Conservation (phyloP, 208 protist species). For the Leishmania amazonensis region DNA sequence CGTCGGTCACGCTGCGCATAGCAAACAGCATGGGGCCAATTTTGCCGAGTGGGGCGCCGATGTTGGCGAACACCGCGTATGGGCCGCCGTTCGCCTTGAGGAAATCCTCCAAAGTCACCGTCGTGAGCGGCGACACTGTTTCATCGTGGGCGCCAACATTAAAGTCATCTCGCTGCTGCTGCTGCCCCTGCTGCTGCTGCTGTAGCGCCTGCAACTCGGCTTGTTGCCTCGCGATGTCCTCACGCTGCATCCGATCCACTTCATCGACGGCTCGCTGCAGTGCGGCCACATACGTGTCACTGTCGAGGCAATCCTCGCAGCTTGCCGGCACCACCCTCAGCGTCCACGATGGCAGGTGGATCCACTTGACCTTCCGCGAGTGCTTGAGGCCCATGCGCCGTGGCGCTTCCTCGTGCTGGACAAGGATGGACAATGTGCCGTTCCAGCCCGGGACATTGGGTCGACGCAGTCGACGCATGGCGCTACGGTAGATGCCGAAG, state of each 20-base stretch:
- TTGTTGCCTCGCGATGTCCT: not conserved
- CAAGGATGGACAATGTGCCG: not conserved
- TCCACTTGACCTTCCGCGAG: conserved; percentile 5
- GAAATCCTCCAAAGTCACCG: not conserved
- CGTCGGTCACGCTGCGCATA: conserved; percentile 26
- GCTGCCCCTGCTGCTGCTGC: no score
- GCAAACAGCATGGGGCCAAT: conserved; percentile 29
- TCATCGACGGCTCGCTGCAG: not conserved
- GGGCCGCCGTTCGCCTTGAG: not conserved
- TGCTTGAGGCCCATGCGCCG: not conserved
- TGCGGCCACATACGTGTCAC: not conserved
- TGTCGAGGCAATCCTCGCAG: conserved; percentile 15
- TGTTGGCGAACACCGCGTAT: conserved; percentile 13
- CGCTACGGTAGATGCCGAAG: not conserved
- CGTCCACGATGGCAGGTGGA: conserved; percentile 31
- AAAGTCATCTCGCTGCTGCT: no score
- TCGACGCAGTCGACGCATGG: not conserved
- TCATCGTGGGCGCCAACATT: not conserved
- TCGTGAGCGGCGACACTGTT: not conserved
- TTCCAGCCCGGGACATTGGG: conserved; percentile 4
- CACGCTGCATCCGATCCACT: not conserved
- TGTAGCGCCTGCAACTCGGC: not conserved
- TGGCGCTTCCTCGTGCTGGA: conserved; percentile 5
- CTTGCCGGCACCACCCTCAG: conserved; percentile 8
- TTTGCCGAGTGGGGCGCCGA: conserved; percentile 14